Conservation (phyloP, 2,329 filamentous ascomycete species). For the Colletotrichum karsti region DNA sequence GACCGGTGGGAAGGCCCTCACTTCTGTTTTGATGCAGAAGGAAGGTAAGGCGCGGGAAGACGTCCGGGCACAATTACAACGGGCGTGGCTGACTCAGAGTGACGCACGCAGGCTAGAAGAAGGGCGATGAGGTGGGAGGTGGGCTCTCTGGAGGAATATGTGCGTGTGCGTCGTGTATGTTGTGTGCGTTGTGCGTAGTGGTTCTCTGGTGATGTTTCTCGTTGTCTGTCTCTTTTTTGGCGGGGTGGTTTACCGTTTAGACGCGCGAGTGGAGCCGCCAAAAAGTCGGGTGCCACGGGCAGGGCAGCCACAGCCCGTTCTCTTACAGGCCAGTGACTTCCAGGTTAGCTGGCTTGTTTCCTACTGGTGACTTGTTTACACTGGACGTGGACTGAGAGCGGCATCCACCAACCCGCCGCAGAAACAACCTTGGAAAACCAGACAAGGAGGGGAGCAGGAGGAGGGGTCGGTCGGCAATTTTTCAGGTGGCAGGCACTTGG, state of each 20-base stretch:
- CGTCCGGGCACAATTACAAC: too few species aligned
- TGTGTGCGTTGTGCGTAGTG: slow-evolving; percentile 9
- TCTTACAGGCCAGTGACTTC: slow-evolving; percentile 14
- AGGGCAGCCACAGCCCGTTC: slow-evolving; percentile 4
- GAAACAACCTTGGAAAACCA: background rate
- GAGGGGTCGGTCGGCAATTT: slow-evolving; percentile 15
- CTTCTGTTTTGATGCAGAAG: background rate
- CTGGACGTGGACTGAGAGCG: background rate
- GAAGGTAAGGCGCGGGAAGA: background rate
- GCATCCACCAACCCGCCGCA: background rate
- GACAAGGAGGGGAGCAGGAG: slow-evolving; percentile 4
- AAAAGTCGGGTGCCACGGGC: too few species aligned
- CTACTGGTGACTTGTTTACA: slow-evolving; percentile 3
- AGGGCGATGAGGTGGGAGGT: background rate
- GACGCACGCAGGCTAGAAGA: background rate
- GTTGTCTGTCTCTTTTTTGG: slow-evolving; percentile 22
- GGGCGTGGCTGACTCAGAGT: background rate
- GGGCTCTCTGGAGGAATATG: background rate
- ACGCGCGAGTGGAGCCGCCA: slow-evolving; percentile 15
- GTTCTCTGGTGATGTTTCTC: slow-evolving; percentile 25
- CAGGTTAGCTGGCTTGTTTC: background rate
- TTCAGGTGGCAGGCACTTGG: slow-evolving; percentile 10
- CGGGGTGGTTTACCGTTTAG: slow-evolving; percentile 23
- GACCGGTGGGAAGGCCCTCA: background rate
- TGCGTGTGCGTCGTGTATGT: background rate